Base-by-base conservation (phyloP, 306 rosid species). In the Hippophae gyantsensis region DNA sequence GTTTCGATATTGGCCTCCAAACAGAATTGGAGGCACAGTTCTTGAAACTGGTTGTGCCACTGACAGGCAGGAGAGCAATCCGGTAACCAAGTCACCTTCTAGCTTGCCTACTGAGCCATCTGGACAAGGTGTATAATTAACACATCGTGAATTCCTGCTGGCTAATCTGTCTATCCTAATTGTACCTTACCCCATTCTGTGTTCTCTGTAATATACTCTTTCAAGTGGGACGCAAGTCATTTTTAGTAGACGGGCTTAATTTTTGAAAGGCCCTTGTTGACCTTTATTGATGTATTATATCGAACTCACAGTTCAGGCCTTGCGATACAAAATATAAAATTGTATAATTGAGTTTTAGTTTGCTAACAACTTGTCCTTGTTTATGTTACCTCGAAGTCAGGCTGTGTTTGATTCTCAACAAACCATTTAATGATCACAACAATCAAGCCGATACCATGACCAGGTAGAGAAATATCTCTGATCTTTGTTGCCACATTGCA, bases 1-100 rank as follows among this genome's bases (percentile, higher is more conserved):
- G 47, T 63, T 93, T 69, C 84, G 95, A 13, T 93, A 93, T 72
- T 93, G 99, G 99, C 99, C 99, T 14, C 99, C 89, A 54, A 75
- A 82, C 58, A 84, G 99, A 70, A 57, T 88, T 46, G 95, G 94
- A 1, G 57, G 85, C 47, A 88, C 95, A 14, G 74, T 86, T 67
- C 65, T 77, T 56, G 84, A 82, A 77, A 78, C 76, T 2, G 67
- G 72, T 42, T 93, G 99, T 74, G 72, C 77, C 38, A 72, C 77
- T 65, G 93, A 88, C 58, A 77, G 67, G 69, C 86, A 73, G 50
- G 80, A 80, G 65, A 48, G 75, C 10, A 64, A 65, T 57, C 61
- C 80, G 10, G 63, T 80, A 32, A 57, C 87, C 45, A 69, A 74
- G 64, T 81, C 69, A 75, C 25, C 38, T 42, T 41, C 27, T 26